Evolutionary conservation across 495 filamentous ascomycete species (phyloP), one percentile per base, ranked within the genome.

Genomic region (Daldinia decipiens): DNA sequence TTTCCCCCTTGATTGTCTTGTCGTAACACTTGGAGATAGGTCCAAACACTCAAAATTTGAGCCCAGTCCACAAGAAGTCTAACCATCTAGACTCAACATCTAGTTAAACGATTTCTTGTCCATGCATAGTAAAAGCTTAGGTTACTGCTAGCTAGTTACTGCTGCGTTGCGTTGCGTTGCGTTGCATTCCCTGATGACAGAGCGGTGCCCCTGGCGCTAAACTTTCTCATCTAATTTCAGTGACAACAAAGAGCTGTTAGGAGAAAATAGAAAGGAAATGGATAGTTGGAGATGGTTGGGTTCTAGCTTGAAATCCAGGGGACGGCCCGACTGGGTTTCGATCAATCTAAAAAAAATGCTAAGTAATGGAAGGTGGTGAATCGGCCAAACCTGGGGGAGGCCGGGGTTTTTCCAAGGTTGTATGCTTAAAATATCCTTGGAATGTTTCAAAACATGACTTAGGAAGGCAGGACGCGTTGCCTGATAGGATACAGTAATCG

Each of bases 301-400:
- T 39, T 24, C 65, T 34, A n/a, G 45, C 12, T 31, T 54, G 26
- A 43, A 57, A 58, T 56, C 31, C 59, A 67, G 62, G 71, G 71
- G 67, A 47, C 71, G 71, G 71, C 67, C 71, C 71, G 71, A 74
- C 67, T 74, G 67, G 60, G 57, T 54, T 43, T 69, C 65, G 70
- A 73, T 73, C 61, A 69, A 59, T 62, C 58, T 59, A 53, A 53
- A 53, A 53, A 53, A 12, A 53, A 53, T 31, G 26, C 5, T 8
- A 17, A 59, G 51, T 45, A 72, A 61, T 63, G 65, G 70, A 68
- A 72, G 70, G 70, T 73, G 61, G 36, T 67, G 54, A 63, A 60
- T 70, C 57, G 71, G 67, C 34, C 62, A 70, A 73, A 74, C 68
- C 67, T 70, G 67, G 71, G 65, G 67, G 71, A 74, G 59, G 32